Base-by-base conservation (phyloP, 1,284 basidiomycete genomes). In the Vanrija humicola region DNA sequence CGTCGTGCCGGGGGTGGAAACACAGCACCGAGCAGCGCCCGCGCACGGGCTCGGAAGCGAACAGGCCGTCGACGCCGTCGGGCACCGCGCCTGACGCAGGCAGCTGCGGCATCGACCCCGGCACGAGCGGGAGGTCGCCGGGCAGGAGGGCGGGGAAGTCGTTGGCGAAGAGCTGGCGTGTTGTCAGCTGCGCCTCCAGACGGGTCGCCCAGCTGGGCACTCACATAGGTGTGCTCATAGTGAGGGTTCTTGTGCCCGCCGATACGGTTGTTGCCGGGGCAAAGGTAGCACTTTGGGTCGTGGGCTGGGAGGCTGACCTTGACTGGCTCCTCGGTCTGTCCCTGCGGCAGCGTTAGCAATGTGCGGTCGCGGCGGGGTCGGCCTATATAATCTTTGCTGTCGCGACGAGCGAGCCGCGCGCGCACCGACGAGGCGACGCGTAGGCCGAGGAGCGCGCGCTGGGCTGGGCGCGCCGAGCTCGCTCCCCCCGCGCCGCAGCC, bases 1-100 rank as follows among this genome's bases (percentile, higher is more conserved):
- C 78, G 71, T 95, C 89, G 73, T 97, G 94, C 47, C 86, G 79
- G 1, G 90, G 91, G 72, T 92, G 87, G 76, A 94, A 97, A 70
- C 90, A 84, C 55, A 98, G 75, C 26, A 98, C 94, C 72, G 92
- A 90, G 76, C 92, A 97, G 19, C 81, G 82, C 9, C 94, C 94
- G 52, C 88, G 81, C 1, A 92, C 83, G 0, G 91, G 87, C 59
- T 88, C 80, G 0, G 82, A 79, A 3, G 79, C 81, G 56, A 95
- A 82, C 46, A 96, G 76, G 0, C 84, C 83, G 62, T 89, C 86
- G 0, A 52, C 44, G 19, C 40, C 43, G 12, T 16, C 8, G 66
- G 55, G 2, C 83, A 82, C 0, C 7, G 46, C 23, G 81, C 65
- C 45, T 3, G 45, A 29, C 5, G 48, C 25, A 7, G 48, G 49